Percentiles rank a stretch among this genome's conserved stretches.
Evolutionary conservation across 352 stramenopile genomes (phyloP).

Genomic region (Phytophthora crassamura): DNA sequence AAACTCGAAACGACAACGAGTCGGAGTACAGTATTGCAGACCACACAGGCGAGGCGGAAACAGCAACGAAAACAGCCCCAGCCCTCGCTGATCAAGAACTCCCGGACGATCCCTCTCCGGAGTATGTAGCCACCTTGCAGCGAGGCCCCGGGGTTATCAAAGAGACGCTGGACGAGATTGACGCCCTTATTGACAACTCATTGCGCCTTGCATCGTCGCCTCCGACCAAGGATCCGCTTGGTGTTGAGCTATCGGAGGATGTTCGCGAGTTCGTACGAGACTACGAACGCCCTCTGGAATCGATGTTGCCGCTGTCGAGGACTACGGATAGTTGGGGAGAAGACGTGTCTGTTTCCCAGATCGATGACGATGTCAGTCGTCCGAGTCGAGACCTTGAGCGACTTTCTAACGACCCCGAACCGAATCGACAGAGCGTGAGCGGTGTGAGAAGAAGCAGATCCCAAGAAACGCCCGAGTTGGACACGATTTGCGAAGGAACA

Average conservation of each 20-base stretch:
- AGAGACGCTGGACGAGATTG: conserved; percentile 56
- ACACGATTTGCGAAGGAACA: conserved; percentile 48
- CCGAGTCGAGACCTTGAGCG: conserved; percentile 32
- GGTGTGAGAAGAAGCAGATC: conserved; percentile 28
- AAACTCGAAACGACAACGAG: not conserved
- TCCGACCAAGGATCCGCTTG: conserved; percentile 15
- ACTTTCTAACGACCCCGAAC: conserved; percentile 28
- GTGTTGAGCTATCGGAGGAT: conserved; percentile 33
- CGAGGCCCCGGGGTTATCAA: conserved; percentile 50
- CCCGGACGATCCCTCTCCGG: conserved; percentile 29
- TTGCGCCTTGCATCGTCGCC: conserved; percentile 21
- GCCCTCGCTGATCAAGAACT: conserved; percentile 26
- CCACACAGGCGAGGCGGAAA: conserved; percentile 34
- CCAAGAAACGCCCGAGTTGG: conserved; percentile 41
- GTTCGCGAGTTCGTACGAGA: conserved; percentile 55
- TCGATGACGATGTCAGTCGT: conserved; percentile 40
- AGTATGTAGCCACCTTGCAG: conserved; percentile 47
- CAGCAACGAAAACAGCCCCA: conserved; percentile 16
- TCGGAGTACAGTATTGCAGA: conserved; percentile 18
- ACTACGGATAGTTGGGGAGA: conserved; percentile 73
- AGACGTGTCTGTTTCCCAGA: conserved; percentile 39
- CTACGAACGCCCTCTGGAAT: conserved; percentile 59
- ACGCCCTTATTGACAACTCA: conserved; percentile 51
- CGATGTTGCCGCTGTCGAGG: conserved; percentile 57
- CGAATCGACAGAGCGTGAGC: conserved; percentile 14